Evolutionary conservation across 371 early-diverging fungal genomes (phyloP).

Genomic region (Mortierella sp.): DNA sequence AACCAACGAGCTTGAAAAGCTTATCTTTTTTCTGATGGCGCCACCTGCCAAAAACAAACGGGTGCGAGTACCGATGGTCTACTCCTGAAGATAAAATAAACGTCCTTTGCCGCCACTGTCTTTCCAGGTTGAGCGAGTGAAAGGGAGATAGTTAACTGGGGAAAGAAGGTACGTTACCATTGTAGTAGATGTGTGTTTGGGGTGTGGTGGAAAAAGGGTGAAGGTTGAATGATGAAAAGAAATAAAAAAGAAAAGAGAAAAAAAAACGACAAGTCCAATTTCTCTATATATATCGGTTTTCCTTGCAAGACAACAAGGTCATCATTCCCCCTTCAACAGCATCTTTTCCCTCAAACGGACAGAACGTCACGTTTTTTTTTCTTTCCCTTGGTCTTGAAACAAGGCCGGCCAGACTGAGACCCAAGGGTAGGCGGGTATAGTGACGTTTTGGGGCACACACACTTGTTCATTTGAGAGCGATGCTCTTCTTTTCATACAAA

Average conservation of each 20-base stretch:
- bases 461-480: constrained; percentile 8
- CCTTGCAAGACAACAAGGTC: neutral
- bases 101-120: neutral
- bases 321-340: neutral
- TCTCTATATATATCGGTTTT: constrained; percentile 2
- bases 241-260: neutral
- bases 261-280: constrained; percentile 12
- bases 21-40: neutral
- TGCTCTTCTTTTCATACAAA: neutral
- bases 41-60: neutral
- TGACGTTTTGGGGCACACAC: constrained; percentile 7
- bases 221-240: constrained; percentile 15
- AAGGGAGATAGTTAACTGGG: neutral
- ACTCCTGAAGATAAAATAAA: neutral
- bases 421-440: neutral
- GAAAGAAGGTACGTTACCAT: constrained; percentile 35
- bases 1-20: neutral
- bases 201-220: neutral
- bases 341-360: neutral
- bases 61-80: neutral
- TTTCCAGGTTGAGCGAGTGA: neutral
- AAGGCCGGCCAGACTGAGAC: too few species aligned
- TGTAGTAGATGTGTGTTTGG: constrained; percentile 5
- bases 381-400: too few species aligned
- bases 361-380: constrained; percentile 8